A percentile compares a stretch with the other conserved stretches of the same genome.
Evolutionary conservation across 768 basidiomycete species (phyloP).

Genomic region (Boletus insuetus): DNA sequence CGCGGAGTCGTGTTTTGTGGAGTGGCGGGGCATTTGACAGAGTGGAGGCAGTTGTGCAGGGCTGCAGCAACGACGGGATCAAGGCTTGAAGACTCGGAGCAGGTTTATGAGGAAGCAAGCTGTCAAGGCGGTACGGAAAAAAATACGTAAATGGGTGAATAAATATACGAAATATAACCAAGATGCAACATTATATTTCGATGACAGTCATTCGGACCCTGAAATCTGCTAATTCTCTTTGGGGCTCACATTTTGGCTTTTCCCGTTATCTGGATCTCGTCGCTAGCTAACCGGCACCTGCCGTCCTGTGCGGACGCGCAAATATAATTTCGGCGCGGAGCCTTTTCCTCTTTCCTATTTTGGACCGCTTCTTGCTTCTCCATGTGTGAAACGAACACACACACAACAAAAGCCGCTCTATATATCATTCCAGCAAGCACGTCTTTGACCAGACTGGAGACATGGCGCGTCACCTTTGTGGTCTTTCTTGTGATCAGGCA

Average conservation of each 20-base stretch:
- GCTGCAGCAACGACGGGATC: constrained; percentile 27
- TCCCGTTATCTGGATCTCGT: constrained; percentile 32
- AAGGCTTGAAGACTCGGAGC: constrained; percentile 23
- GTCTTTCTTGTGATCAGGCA: constrained; percentile 34
- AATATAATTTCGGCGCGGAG: constrained; percentile 32
- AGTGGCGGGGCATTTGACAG: constrained; percentile 31
- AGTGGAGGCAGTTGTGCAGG: constrained; percentile 26
- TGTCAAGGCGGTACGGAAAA: constrained; percentile 36
- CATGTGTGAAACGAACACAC: constrained; percentile 18
- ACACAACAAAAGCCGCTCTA: constrained; percentile 11
- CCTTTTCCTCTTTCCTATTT: constrained; percentile 16
- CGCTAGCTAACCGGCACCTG: constrained; percentile 28
- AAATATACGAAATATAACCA: constrained; percentile 28
- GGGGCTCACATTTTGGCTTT: constrained; percentile 36
- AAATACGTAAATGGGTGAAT: constrained; percentile 34
- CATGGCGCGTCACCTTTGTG: no score
- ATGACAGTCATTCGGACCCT: constrained; percentile 35
- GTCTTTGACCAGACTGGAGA: no score
- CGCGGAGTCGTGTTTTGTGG: constrained; percentile 25
- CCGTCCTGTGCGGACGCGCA: constrained; percentile 27
- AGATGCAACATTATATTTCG: no score
- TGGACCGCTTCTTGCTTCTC: constrained; percentile 5
- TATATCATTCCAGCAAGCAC: no score
- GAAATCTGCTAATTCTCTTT: no score
- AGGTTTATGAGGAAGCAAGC: constrained; percentile 35